These are phyloP conservation scores for Stagonosporopsis chrysanthemi DNA, from an alignment of 2,329 filamentous ascomycete species.

Conservation along the genomic window DNA sequence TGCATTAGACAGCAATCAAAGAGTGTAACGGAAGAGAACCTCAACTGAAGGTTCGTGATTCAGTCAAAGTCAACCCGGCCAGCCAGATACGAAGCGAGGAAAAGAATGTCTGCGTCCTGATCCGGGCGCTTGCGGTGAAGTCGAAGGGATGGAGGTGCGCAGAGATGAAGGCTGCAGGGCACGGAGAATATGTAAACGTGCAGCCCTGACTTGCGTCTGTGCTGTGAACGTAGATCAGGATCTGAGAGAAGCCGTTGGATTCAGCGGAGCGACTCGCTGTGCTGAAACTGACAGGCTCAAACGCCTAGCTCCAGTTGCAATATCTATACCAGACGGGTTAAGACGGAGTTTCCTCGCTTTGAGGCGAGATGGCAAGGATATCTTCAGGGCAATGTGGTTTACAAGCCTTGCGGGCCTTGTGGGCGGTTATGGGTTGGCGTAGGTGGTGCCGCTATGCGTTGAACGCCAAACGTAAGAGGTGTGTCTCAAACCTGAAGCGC, in stretches of 20 bases:
- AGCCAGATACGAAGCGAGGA: constrained; percentile 52
- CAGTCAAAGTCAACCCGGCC: constrained; percentile 51
- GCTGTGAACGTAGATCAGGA: constrained; percentile 42
- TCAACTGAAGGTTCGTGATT: constrained; percentile 42
- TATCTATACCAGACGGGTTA: constrained; percentile 41
- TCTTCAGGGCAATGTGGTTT: neutral
- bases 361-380: constrained; percentile 25
- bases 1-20: constrained; percentile 46
- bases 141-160: constrained; percentile 40
- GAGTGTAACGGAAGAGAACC: constrained; percentile 41
- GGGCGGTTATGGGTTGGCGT: constrained; percentile 26
- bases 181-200: constrained; percentile 47
- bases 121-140: constrained; percentile 35
- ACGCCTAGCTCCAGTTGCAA: constrained; percentile 37
- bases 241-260: constrained; percentile 26
- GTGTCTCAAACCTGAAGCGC: constrained; percentile 52
- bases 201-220: constrained; percentile 34
- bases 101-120: constrained; percentile 50
- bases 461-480: constrained; percentile 46
- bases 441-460: constrained; percentile 36
- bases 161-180: constrained; percentile 43
- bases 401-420: constrained; percentile 30
- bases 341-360: constrained; percentile 40
- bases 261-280: constrained; percentile 40
- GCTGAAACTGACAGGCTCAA: constrained; percentile 51